Evolutionary conservation across 23 red algal species (phyloP).

Genomic region (Gracilaria domingensis): DNA sequence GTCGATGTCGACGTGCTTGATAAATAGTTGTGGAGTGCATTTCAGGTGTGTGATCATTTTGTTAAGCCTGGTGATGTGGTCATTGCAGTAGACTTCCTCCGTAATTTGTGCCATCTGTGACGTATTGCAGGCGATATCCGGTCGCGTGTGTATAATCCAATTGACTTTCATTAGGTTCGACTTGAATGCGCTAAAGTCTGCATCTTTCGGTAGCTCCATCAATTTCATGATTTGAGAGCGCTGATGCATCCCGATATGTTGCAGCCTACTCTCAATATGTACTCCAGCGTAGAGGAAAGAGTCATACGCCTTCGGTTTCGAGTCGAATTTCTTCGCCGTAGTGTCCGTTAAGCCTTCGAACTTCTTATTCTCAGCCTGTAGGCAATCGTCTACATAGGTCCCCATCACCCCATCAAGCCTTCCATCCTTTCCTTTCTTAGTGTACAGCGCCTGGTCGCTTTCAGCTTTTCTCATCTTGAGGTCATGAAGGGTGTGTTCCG

Average conservation of each 20-base stretch:
- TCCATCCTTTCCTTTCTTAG: too few species aligned
- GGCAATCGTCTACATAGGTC: neutral
- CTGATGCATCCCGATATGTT: neutral
- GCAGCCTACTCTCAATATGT: neutral
- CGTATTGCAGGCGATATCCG: neutral
- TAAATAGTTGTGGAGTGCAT: neutral
- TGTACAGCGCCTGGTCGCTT: too few species aligned
- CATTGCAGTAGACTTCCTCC: neutral
- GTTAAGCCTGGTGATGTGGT: neutral
- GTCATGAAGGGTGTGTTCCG: too few species aligned
- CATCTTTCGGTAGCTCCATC: neutral
- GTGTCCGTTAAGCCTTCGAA: neutral
- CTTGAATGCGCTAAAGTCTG: neutral
- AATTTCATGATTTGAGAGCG: neutral
- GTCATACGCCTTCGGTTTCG: neutral
- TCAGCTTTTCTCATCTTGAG: too few species aligned
- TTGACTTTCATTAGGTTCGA: neutral
- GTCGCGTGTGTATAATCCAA: conserved; percentile 10
- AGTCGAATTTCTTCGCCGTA: neutral
- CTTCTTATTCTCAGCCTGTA: neutral
- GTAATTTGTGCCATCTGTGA: neutral
- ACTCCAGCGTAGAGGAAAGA: neutral
- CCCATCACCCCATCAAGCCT: neutral
- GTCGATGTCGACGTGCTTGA: neutral
- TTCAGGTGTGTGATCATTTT: neutral